phyloP scores from a whole-genome alignment of 805 yeast genomes.

The Yarrowia osloensis region DNA sequence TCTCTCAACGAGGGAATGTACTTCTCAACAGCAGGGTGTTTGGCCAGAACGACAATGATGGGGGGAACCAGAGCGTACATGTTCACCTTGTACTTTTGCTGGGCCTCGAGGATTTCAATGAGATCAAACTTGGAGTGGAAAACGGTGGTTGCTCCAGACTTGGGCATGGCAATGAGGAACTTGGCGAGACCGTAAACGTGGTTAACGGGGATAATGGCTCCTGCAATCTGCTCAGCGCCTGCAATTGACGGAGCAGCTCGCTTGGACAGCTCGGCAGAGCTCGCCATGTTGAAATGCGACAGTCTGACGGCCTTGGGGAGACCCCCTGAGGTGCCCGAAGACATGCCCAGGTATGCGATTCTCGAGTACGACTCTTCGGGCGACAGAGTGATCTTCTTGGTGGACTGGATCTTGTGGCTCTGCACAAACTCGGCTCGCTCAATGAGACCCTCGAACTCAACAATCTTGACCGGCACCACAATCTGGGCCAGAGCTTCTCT shows the following conservation, averaged over 20 bases:
- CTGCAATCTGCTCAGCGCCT: constrained; percentile 35
- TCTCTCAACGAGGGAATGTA: constrained; percentile 47
- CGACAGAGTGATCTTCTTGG: background rate
- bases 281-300: constrained; percentile 19
- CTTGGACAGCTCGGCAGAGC: constrained; percentile 17
- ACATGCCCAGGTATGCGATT: constrained; percentile 26
- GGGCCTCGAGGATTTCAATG: constrained; percentile 38
- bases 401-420: background rate
- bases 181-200: constrained; percentile 40
- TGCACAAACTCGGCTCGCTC: background rate
- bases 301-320: constrained; percentile 28
- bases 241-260: background rate
- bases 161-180: constrained; percentile 38
- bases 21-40: constrained; percentile 48
- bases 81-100: constrained; percentile 43
- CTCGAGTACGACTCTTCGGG: constrained; percentile 16
- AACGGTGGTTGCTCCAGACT: constrained; percentile 35
- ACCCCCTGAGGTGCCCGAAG: constrained; percentile 27
- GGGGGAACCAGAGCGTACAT: constrained; percentile 49
- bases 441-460: constrained; percentile 13
- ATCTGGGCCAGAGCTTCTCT: background rate
- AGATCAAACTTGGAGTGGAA: constrained; percentile 43
- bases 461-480: background rate
- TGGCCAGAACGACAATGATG: constrained; percentile 50
- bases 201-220: constrained; percentile 41